Evolutionary conservation across 345 rosid species (phyloP), one percentile per base, ranked within the genome.

Genomic region (Kernera saxatilis): DNA sequence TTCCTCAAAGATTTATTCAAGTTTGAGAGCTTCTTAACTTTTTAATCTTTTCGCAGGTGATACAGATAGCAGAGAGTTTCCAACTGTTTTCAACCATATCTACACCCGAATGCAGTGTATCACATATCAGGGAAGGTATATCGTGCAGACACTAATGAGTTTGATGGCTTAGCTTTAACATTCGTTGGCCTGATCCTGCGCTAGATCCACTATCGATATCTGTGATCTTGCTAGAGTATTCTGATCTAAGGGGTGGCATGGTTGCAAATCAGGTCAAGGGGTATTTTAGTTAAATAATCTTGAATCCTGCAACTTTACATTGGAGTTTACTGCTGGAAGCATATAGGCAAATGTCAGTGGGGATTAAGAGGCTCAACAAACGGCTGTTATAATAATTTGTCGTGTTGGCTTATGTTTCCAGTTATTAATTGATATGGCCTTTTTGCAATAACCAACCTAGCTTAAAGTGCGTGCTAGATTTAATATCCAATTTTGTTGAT

Each of bases 51-150:
- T 64, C 72, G 71, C 91, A 93, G 97, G 96, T 84, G 83, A 87
- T 91, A 82, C 80, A 78, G 64, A 88, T 85, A 40, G 83, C 93
- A 1, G 99, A 89, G 72, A 87, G 83, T 79, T 94, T 94, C 74
- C 85, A 88, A 52, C 71, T 93, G 56, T 93, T 93, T 78, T 88
- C 96, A 53, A 89, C 99, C 39, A 82, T 88, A 60, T 86, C 99
- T 30, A 83, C 88, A 50, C 77, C 86, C 30, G 89, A 83, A 61
- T 78, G 76, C 71, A 84, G 83, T 76, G 54, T 70, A 8, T 70
- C 79, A 69, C 74, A 55, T 58, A 72, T 72, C 69, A 43, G 72
- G 26, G 90, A 86, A 82, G 96, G 91, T 88, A 74, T 74, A 63
- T 72, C 11, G 48, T 70, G 19, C 37, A 3, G 58, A 43, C 41